Conservation (phyloP, 75 land plant genomes). For the Pinus albicaulis region DNA sequence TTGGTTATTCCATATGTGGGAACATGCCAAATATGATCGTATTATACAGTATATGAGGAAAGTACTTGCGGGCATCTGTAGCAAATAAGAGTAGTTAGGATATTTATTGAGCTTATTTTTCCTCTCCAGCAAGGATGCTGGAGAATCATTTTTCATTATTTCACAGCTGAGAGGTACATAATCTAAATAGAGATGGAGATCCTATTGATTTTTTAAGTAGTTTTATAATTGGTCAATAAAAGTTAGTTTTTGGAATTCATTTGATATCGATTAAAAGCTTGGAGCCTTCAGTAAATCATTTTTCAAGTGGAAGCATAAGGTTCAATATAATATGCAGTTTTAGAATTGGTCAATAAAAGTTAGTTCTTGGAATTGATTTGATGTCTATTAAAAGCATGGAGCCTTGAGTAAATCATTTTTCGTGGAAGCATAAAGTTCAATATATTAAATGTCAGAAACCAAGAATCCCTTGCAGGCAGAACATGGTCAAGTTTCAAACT, state of each 20-base stretch:
- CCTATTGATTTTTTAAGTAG: not conserved
- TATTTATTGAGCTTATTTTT: slow-evolving; percentile 8
- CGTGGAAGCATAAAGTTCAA: not conserved
- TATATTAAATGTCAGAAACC: not conserved
- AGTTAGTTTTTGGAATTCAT: not conserved
- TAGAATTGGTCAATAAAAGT: not conserved
- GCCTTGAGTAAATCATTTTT: not conserved
- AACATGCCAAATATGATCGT: not conserved
- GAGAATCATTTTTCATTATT: not conserved
- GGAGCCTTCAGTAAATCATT: not conserved
- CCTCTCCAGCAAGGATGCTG: not conserved
- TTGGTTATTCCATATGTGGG: not conserved
- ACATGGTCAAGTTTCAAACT: not conserved
- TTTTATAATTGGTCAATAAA: not conserved
- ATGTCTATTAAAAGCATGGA: not conserved
- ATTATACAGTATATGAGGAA: slow-evolving; percentile 1
- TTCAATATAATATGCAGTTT: no score
- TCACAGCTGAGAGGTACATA: not conserved
- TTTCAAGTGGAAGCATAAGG: not conserved
- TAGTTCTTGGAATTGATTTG: not conserved
- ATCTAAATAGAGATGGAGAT: not conserved
- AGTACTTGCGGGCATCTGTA: slow-evolving; percentile 1
- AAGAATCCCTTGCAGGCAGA: not conserved
- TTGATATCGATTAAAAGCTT: not conserved
- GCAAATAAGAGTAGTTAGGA: slow-evolving; percentile 6